Base-by-base conservation (phyloP, 2,329 filamentous ascomycete genomes). In the Aureobasidium sp. region DNA sequence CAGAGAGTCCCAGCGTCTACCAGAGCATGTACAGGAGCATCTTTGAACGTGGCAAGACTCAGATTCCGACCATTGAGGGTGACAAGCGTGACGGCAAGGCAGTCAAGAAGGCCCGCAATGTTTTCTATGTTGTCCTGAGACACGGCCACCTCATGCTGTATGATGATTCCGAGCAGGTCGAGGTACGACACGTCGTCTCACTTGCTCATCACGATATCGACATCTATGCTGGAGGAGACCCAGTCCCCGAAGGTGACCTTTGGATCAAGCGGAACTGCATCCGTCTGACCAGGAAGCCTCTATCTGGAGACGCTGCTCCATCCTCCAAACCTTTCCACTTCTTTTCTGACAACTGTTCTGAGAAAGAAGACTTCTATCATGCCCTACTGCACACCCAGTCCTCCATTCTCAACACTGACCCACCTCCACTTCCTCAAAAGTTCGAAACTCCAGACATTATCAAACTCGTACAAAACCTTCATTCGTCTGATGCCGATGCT, bases 331-430 rank as follows among this genome's bases (percentile, higher is more conserved):
- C 93, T 0, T 97, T 96, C 71, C 97, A 84, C 64, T 75, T 98
- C 4, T 98, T 97, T 69, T 94, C 88, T 0, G 90, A 97, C 60
- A 95, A 94, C 63, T 88, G 88, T 66, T 95, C 90, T 0, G 89
- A 93, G 41, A 98, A 98, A 68, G 93, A 98, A 69, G 93, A 98
- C 66, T 97, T 98, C 70, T 98, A 98, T 68, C 91, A 95, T 69
- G 87, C 91, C 11, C 75, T 98, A 61, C 75, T 98, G 34, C 83
- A 84, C 62, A 94, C 90, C 58, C 87, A 95, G 65, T 84, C 90
- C 60, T 83, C 85, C 61, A 79, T 79, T 14, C 76, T 81, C 54
- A 76, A 77, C 34, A 74, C 74, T 19, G 74, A 77, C 52, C 74
- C 75, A 17, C 79, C 83, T 1, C 89, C 90, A 0, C 77, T 77